These are phyloP conservation scores for Coemansia sp. DNA, from an alignment of 192 early-diverging fungal genomes.

Conservation along the genomic window DNA sequence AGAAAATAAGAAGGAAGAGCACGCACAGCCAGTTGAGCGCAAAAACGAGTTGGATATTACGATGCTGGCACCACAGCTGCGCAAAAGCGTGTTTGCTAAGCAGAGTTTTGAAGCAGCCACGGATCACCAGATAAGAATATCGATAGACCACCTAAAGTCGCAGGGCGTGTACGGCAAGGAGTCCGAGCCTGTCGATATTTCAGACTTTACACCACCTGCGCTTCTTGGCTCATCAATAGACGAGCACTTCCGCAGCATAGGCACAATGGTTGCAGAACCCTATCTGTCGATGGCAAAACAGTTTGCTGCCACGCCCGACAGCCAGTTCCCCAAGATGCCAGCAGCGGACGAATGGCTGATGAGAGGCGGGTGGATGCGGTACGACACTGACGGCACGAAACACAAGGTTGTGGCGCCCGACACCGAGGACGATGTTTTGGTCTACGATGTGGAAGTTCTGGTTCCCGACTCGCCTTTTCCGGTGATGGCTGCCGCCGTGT, in stretches of 20 bases:
- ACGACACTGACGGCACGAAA: conserved; percentile 53
- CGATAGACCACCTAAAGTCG: conserved; percentile 42
- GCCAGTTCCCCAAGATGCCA: conserved; percentile 43
- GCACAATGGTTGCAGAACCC: conserved; percentile 61
- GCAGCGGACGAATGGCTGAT: conserved; percentile 58
- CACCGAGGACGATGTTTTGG: conserved; percentile 65
- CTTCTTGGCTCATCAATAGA: conserved; percentile 62
- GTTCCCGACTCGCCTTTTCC: conserved; percentile 70
- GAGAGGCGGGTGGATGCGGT: conserved; percentile 80
- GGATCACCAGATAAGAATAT: conserved; percentile 34
- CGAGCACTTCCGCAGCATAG: conserved; percentile 78
- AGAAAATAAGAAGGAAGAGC: not conserved
- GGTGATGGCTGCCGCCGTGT: conserved; percentile 78
- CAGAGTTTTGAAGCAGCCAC: conserved; percentile 22
- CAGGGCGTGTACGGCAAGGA: conserved; percentile 49
- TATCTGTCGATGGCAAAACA: conserved; percentile 58
- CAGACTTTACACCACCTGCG: conserved; percentile 57
- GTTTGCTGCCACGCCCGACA: conserved; percentile 37
- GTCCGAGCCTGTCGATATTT: conserved; percentile 36
- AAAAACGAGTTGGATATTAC: conserved; percentile 51
- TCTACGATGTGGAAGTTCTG: conserved; percentile 87
- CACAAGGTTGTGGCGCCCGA: conserved; percentile 47
- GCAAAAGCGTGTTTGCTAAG: conserved; percentile 27
- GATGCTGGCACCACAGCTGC: conserved; percentile 50
- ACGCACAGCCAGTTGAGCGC: conserved; percentile 13